These are phyloP conservation scores for Cryptosporidium viatorum DNA, from an alignment of 169 alveolate genomes.

Conservation along the genomic window DNA sequence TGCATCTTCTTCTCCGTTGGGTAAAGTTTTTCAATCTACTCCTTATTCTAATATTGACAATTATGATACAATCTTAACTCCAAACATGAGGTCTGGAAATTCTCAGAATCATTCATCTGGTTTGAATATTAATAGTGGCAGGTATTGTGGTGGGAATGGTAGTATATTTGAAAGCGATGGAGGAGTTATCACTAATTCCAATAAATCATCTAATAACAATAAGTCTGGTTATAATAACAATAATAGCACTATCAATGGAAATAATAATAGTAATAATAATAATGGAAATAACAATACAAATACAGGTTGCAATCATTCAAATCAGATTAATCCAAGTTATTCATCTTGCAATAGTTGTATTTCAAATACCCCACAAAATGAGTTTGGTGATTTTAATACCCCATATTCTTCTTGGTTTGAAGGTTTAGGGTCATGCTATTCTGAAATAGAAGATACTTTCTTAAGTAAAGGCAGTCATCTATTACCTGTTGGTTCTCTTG, in stretches of 20 bases:
- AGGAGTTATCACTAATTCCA: neutral
- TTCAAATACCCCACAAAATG: slow-evolving; percentile 9
- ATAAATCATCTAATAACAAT: neutral
- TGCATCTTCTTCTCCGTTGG: slow-evolving; percentile 67
- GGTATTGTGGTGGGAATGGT: neutral
- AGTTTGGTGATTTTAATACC: slow-evolving; percentile 31
- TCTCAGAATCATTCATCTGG: slow-evolving; percentile 10
- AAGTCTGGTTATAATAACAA: neutral
- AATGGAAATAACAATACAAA: slow-evolving; percentile 12
- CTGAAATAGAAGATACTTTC: slow-evolving; percentile 65
- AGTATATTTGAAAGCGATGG: neutral
- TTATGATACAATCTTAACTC: slow-evolving; percentile 45
- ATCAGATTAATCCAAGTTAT: slow-evolving; percentile 3
- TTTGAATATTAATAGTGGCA: neutral
- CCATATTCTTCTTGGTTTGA: slow-evolving; percentile 70
- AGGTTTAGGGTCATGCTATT: slow-evolving; percentile 57
- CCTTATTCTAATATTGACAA: slow-evolving; percentile 55
- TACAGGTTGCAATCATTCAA: neutral
- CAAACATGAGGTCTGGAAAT: slow-evolving; percentile 36
- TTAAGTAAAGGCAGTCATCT: slow-evolving; percentile 32
- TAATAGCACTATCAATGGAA: neutral
- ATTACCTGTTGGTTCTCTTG: slow-evolving; percentile 66
- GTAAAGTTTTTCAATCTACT: slow-evolving; percentile 58
- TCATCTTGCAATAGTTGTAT: slow-evolving; percentile 44
- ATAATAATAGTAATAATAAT: neutral